Base-by-base conservation (phyloP, 2,329 filamentous ascomycete genomes). In the Alternaria novae-zelandiae region DNA sequence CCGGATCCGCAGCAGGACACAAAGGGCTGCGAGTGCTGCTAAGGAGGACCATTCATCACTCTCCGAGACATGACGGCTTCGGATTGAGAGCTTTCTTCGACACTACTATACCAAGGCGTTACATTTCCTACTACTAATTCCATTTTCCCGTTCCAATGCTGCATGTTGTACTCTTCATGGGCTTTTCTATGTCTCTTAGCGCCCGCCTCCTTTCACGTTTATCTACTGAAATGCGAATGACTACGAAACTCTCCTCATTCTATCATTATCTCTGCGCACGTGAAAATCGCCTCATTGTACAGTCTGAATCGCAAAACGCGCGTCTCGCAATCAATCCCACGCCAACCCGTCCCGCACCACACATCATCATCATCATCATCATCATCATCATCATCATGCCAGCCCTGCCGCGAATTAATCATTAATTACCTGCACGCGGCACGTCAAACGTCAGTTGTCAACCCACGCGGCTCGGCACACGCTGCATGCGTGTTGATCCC, bases 101-200 rank as follows among this genome's bases (percentile, higher is more conserved):
- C n/a, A 44, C 36, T 23, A 54, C 23, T 54, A 54, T 54, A 54
- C 53, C 53, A 54, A 26, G 53, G 53, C 53, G 53, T 54, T 44
- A 26, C 36, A 26, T 54, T 54, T 54, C 23, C 36, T 54, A 41
- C 36, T 54, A 54, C 36, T 54, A 43, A 54, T 54, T 54, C 15
- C n/a, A 25, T 43, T 17, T 3, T 25, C 10, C 28, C 44, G 28
- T 41, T 41, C 5, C 30, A 23, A 25, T 21, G 43, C 30, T 53
- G 53, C 17, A 44, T 23, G 26, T 15, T 36, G 36, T 26, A 54
- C 21, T 54, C 20, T 36, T 25, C 21, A 45, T 20, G 30, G 28
- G 20, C 28, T 41, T 12, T 45, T 17, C 17, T 44, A 20, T 17
- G 20, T 13, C 13, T 36, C 13, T 13, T 7, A 36, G 28, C 20